Evolutionary conservation across 805 yeast species (phyloP).

Genomic region (Pichia occidentalis): DNA sequence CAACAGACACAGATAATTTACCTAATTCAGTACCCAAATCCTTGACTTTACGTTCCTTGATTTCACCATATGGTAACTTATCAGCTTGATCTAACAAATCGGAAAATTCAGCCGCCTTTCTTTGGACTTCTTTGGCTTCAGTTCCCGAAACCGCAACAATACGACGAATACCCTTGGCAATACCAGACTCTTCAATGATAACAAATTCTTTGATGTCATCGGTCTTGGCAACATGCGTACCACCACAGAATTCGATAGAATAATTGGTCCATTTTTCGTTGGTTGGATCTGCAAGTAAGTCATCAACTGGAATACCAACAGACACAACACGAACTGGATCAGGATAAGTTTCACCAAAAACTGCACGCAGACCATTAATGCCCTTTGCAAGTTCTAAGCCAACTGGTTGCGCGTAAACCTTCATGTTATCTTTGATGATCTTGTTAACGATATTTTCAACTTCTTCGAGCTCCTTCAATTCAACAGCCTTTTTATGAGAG

Average conservation of each 20-base stretch:
- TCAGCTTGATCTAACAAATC: conserved; percentile 53
- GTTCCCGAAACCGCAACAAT: conserved; percentile 94
- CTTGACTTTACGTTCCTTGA: conserved; percentile 77
- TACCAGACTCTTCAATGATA: conserved; percentile 90
- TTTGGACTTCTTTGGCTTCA: conserved; percentile 86
- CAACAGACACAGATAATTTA: conserved; percentile 72
- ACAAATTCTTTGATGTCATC: conserved; percentile 90
- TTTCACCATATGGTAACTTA: conserved; percentile 61
- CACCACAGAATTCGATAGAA: conserved; percentile 98
- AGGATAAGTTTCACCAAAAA: conserved; percentile 97
- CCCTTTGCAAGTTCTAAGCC: conserved; percentile 62
- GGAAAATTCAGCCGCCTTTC: conserved; percentile 68
- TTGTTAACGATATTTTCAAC: conserved; percentile 73
- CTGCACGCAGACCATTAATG: conserved; percentile 89
- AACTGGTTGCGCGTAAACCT: conserved; percentile 81
- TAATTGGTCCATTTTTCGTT: conserved; percentile 68
- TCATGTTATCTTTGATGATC: conserved; percentile 60
- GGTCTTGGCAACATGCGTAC: conserved; percentile 92
- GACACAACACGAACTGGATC: conserved; percentile 98
- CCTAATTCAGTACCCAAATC: conserved; percentile 79
- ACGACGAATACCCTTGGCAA: conserved; percentile 98
- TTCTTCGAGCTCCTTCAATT: conserved; percentile 60
- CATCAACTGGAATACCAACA: conserved; percentile 86
- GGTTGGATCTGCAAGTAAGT: conserved; percentile 62
- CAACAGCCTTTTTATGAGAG: conserved; percentile 81